Conservation (phyloP, 2,329 filamentous ascomycete species). For the Tolypocladium pustulatum region DNA sequence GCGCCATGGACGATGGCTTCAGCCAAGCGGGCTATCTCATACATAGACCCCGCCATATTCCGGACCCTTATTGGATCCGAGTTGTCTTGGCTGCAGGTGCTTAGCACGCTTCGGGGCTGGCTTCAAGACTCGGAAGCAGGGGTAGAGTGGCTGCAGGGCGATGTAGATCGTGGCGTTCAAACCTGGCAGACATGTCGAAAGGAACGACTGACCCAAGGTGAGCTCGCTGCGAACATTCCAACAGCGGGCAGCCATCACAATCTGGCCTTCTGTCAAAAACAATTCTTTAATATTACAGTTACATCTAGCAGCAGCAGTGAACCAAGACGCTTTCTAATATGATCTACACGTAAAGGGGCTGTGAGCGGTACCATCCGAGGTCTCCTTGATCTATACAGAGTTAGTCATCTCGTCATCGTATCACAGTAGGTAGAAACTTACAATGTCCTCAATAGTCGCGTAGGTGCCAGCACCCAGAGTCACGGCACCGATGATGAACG, state of each 20-base stretch:
- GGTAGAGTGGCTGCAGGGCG: background rate
- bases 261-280: background rate
- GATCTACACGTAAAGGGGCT: conserved; percentile 9
- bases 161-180: background rate
- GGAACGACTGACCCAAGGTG: background rate
- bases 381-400: conserved; percentile 9
- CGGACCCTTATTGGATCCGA: background rate
- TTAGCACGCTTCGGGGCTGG: background rate
- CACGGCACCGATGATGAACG: conserved; percentile 16
- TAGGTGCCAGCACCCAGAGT: conserved; percentile 17
- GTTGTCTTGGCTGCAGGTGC: background rate
- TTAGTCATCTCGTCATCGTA: background rate
- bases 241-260: background rate
- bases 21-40: too few relatives aligned
- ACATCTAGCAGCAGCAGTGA: background rate
- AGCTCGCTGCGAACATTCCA: background rate
- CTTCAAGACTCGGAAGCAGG: background rate
- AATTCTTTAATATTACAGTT: background rate
- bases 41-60: background rate
- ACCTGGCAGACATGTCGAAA: background rate
- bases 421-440: conserved; percentile 7
- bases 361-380: conserved; percentile 6
- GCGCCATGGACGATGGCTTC: too few relatives aligned
- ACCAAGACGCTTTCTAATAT: background rate
- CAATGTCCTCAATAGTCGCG: conserved; percentile 17